These are phyloP conservation scores for Phytophthora brassicae DNA, from an alignment of 352 stramenopile genomes.

Conservation along the genomic window DNA sequence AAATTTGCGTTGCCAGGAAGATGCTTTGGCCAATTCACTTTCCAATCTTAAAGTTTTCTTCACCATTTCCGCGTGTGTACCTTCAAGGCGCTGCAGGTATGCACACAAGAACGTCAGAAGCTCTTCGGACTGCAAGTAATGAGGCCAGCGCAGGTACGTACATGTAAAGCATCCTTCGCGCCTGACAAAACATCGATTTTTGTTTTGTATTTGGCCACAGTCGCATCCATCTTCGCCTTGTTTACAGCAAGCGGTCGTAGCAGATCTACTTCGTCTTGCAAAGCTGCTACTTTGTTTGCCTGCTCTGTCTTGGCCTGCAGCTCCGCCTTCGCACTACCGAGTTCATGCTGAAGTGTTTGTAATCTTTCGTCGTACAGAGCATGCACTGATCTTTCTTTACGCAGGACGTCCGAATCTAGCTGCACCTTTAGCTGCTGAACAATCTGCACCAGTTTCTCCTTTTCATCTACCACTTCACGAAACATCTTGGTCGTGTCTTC, in stretches of 20 bases:
- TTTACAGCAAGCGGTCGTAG: slow-evolving; percentile 54
- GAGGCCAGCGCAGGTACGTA: slow-evolving; percentile 14
- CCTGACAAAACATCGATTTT: slow-evolving; percentile 66
- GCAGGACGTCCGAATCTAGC: slow-evolving; percentile 48
- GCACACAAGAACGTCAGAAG: slow-evolving; percentile 1
- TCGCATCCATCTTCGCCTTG: slow-evolving; percentile 47
- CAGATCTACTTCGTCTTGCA: slow-evolving; percentile 74
- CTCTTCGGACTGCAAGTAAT: neutral
- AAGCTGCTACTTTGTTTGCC: slow-evolving; percentile 36
- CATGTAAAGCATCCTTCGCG: slow-evolving; percentile 57
- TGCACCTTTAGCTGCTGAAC: slow-evolving; percentile 47
- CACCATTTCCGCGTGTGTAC: slow-evolving; percentile 54
- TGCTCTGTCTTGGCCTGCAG: slow-evolving; percentile 36
- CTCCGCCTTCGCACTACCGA: slow-evolving; percentile 36
- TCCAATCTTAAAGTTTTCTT: slow-evolving; percentile 62
- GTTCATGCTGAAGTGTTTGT: slow-evolving; percentile 41
- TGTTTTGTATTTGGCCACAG: slow-evolving; percentile 62
- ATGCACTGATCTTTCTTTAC: slow-evolving; percentile 56
- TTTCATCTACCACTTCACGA: slow-evolving; percentile 31
- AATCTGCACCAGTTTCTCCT: slow-evolving; percentile 28
- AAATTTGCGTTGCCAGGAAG: slow-evolving; percentile 61
- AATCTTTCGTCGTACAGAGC: slow-evolving; percentile 57
- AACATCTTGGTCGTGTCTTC: slow-evolving; percentile 22
- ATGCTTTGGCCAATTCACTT: slow-evolving; percentile 44
- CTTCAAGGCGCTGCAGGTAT: slow-evolving; percentile 47